Evolutionary conservation across 192 early-diverging fungal species (phyloP), one percentile per base, ranked within the genome.

Genomic region (Allomyces javanicus): DNA sequence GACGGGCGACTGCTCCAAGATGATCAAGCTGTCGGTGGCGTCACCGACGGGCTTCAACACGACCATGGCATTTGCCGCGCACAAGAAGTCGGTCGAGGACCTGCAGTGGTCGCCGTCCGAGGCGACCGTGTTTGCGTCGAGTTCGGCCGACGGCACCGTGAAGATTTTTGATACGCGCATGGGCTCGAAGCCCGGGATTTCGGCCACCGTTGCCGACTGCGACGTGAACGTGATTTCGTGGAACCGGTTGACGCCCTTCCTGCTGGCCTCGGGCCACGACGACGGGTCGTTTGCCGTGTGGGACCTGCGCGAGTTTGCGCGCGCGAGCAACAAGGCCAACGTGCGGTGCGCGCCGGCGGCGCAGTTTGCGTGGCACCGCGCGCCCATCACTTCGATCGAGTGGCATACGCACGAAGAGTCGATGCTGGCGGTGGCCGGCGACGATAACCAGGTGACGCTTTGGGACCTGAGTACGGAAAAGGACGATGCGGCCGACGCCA

Each of bases 401-500:
- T 99, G 94, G 94, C 86, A 91, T 67, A 91, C 92, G 7, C 85
- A 78, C 2, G 96, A 99, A 71, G 86, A 89, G 67, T 94, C 91
- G 11, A 84, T 95, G 24, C 73, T 99, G 55, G 92, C 86, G 14
- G 93, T 92, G 44, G 74, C 88, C 19, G 94, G 94, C 9, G 93
- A 87, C 12, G 96, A 99, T 75, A 85, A 99, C 71, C 96, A 99
- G 78, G 71, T 94, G 62, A 93, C 96, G 33, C 70, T 99, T 33
- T 99, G 96, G 96, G 96, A 99, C 75, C 78, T 99, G 65, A 89
- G 92, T n/a, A 87, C 97, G 11, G 96, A 99, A 75, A 80, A 86
- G 44, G 96, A 99, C 73, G 82, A 85, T 62, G 77, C 79, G 6
- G 75, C 73, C 65, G 76, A 79, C 65, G 69, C 71, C 25, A 69